Evolutionary conservation across 208 protist species (phyloP).

Genomic region (Jaenimonas drosophilae): DNA sequence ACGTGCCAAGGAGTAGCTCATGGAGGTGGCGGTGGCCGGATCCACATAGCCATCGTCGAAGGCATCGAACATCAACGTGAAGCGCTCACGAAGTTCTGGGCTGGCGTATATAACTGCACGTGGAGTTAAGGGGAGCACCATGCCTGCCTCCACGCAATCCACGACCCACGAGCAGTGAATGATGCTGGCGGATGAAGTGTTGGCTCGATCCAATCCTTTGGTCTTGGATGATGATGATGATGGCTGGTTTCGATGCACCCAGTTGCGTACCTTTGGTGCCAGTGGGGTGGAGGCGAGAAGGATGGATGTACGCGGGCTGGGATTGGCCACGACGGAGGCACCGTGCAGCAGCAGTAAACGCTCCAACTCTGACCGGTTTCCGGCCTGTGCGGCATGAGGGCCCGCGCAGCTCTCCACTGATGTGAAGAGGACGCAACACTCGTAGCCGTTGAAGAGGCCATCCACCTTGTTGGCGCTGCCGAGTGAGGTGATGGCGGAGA

Average conservation of each 20-base stretch:
- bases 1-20: no score
- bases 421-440: conserved; percentile 22
- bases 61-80: conserved; percentile 16
- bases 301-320: conserved; percentile 13
- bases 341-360: conserved; percentile 22
- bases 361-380: no score
- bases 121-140: conserved; percentile 18
- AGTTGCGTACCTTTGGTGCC: conserved; percentile 20
- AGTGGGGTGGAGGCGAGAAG: conserved; percentile 10
- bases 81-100: conserved; percentile 9
- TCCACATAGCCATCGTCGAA: conserved; percentile 26
- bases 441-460: conserved; percentile 18
- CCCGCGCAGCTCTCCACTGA: not conserved
- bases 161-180: conserved; percentile 18
- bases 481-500: no score
- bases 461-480: no score
- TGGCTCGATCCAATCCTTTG: not conserved
- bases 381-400: no score
- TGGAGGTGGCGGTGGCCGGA: no score
- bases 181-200: conserved; percentile 10
- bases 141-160: conserved; percentile 11
- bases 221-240: not conserved
- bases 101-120: conserved; percentile 27
- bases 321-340: conserved; percentile 30
- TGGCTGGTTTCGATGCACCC: conserved; percentile 4